Conservation (phyloP, 106 monocot species). For the Allium sativum region DNA sequence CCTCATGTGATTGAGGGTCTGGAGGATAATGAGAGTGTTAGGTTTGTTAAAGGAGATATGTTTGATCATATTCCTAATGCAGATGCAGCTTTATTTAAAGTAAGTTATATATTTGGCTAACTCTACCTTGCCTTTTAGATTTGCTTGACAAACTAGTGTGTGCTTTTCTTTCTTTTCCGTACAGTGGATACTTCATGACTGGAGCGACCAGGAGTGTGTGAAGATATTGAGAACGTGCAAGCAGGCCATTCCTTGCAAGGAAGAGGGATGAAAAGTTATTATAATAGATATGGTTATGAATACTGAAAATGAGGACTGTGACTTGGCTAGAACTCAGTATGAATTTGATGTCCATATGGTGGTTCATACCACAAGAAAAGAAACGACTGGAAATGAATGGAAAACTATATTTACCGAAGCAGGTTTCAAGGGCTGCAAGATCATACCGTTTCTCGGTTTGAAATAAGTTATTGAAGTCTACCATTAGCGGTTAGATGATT, state of each 20-base stretch:
- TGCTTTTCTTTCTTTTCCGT: too few relatives aligned
- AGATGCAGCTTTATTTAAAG: slow-evolving; percentile 20
- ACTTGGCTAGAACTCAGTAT: background rate
- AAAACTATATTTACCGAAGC: background rate
- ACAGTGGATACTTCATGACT: too few relatives aligned
- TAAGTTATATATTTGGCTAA: background rate
- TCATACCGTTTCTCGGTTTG: background rate
- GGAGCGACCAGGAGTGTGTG: too few relatives aligned
- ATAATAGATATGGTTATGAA: slow-evolving; percentile 15
- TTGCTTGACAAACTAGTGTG: too few relatives aligned
- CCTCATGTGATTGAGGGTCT: slow-evolving; percentile 8
- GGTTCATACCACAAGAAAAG: too few relatives aligned
- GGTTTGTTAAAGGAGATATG: slow-evolving; percentile 20
- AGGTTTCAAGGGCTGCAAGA: slow-evolving; percentile 1
- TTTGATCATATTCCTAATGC: slow-evolving; percentile 18
- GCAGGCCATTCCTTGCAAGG: too few relatives aligned
- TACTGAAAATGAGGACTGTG: background rate
- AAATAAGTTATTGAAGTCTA: too few relatives aligned
- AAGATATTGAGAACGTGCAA: too few relatives aligned
- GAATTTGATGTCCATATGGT: slow-evolving; percentile 7
- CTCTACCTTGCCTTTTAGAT: too few relatives aligned
- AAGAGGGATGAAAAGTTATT: slow-evolving; percentile 1
- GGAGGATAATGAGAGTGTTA: background rate
- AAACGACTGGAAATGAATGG: background rate
- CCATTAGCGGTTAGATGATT: too few relatives aligned